Percentiles rank a stretch among this genome's conserved stretches.
These are phyloP conservation scores for Cyphellophora europaea DNA, from an alignment of 2,329 filamentous ascomycete species.

Conservation along the genomic window DNA sequence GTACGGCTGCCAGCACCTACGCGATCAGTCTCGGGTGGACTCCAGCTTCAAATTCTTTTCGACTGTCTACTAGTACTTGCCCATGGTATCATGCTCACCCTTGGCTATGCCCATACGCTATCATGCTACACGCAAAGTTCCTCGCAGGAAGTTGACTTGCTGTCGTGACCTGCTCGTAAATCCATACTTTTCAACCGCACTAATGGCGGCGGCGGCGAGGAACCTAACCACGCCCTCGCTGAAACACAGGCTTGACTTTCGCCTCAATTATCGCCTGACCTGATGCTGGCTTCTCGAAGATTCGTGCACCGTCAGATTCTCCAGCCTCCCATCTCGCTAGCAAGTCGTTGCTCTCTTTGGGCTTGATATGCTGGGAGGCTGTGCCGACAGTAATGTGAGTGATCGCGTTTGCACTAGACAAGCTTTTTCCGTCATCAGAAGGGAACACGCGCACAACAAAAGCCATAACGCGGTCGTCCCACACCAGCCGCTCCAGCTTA, in stretches of 20 bases:
- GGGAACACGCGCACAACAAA: conserved; percentile 65
- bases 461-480: conserved; percentile 80
- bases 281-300: conserved; percentile 44
- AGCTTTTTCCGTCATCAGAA: conserved; percentile 40
- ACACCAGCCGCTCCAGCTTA: conserved; percentile 62
- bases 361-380: conserved; percentile 63
- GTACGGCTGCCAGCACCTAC: too few species aligned
- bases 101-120: too few species aligned
- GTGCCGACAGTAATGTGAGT: conserved; percentile 90
- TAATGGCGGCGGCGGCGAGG: too few species aligned
- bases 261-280: conserved; percentile 49
- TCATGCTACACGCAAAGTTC: too few species aligned
- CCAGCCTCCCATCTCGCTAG: conserved; percentile 63
- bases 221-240: conserved; percentile 9
- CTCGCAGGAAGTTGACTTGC: too few species aligned
- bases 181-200: too few species aligned
- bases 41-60: too few species aligned
- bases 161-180: too few species aligned
- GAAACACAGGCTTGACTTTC: conserved; percentile 41
- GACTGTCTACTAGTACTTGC: too few species aligned
- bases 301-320: conserved; percentile 34
- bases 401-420: conserved; percentile 66
- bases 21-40: too few species aligned
- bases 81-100: too few species aligned
- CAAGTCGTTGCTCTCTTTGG: conserved; percentile 87